Base-by-base conservation (phyloP, 352 stramenopile genomes). In the Thraustochytrium striatum region DNA sequence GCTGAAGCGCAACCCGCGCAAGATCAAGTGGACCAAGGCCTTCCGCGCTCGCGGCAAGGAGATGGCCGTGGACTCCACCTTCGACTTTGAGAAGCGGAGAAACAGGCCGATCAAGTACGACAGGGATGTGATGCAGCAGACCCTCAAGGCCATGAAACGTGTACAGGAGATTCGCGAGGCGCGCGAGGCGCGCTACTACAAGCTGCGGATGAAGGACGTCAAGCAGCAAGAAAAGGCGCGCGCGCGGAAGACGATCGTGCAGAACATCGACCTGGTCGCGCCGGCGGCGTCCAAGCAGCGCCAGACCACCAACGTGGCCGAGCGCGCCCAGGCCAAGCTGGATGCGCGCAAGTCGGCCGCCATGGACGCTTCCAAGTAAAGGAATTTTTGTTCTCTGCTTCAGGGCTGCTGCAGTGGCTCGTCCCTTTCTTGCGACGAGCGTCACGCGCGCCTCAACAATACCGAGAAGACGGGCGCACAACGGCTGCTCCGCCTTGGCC, bases 11-110 rank as follows among this genome's bases (percentile, higher is more conserved):
- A 99, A 99, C 88, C 97, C 97, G 53, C 92, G 97, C 69, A 99
- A 99, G 88, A 94, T 99, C 19, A 97, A 97, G 86, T 99, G 97
- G 97, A 99, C 97, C 73, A 99, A 99, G 88, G 91, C 96, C 68
- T 99, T 98, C 87, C 98, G 98, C 86, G 86, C 93, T 16, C 90
- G 93, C 7, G 97, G 97, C 78, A 99, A 99, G 89, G 97, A 99
- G 88, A 98, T 99, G 93, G 93, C 94, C 47, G 93, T 99, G 57
- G 97, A 99, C 88, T 96, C 93, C 61, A 99, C 96, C 50, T 99
- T 99, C 87, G 97, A 99, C 85, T 99, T 99, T 81, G 97, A 99
- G 85, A 99, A 99, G 88, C 86, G 96, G 85, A 89, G 97, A 61
- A 98, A 99, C 87, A 90, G 95, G 69, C 96, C 96, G 25, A 92